These are phyloP conservation scores for Wallemia mellicola DNA, from an alignment of 1,284 basidiomycete genomes.

Conservation along the genomic window DNA sequence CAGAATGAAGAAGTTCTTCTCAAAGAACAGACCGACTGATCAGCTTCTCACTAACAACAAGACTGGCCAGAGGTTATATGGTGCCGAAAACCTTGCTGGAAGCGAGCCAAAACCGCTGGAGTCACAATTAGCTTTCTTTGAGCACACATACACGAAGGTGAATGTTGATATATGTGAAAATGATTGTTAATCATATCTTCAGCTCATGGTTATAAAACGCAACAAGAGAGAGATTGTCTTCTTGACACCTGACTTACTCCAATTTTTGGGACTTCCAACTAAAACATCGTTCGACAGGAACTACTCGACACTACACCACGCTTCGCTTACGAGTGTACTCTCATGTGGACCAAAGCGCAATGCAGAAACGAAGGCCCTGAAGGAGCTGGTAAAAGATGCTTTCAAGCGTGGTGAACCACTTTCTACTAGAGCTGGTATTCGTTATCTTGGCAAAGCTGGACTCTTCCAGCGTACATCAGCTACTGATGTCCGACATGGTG, in stretches of 20 bases:
- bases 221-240: background rate
- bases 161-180: background rate
- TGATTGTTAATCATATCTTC: background rate
- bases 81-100: background rate
- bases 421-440: background rate
- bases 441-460: background rate
- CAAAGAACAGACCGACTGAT: background rate
- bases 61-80: background rate
- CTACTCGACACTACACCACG: slow-evolving; percentile 1
- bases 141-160: background rate
- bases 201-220: background rate
- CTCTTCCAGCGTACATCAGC: background rate
- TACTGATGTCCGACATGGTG: background rate
- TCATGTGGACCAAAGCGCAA: background rate
- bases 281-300: slow-evolving; percentile 1
- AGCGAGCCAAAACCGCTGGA: background rate
- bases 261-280: background rate
- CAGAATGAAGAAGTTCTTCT: background rate
- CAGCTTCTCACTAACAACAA: background rate
- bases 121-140: background rate
- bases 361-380: background rate
- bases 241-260: background rate
- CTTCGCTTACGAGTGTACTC: background rate
- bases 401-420: slow-evolving; percentile 2
- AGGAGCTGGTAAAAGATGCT: slow-evolving; percentile 1